A percentile compares a stretch with the other conserved stretches of the same genome.
Conservation (phyloP, 148 eudicot species). For the Agrostemma githago region DNA sequence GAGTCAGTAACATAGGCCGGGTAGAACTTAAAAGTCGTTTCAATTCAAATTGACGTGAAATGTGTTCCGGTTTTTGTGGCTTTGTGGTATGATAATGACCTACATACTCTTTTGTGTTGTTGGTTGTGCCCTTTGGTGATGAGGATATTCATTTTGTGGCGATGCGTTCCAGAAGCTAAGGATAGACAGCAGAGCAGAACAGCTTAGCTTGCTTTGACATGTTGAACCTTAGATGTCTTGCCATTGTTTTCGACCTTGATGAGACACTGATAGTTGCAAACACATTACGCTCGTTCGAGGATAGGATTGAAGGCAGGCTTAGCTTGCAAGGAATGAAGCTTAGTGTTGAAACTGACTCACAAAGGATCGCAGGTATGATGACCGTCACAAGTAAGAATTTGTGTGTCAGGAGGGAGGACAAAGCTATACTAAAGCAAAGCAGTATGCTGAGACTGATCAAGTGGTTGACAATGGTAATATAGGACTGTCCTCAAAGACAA, state of each 20-base stretch:
- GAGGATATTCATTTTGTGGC: constrained; percentile 93
- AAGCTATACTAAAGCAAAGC: constrained; percentile 70
- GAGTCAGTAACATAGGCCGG: background rate
- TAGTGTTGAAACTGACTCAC: constrained; percentile 60
- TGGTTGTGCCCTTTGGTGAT: constrained; percentile 53
- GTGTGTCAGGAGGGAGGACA: no score
- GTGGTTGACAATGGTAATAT: constrained; percentile 84
- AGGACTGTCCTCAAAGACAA: no score
- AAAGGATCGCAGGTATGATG: constrained; percentile 72
- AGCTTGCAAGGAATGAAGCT: constrained; percentile 77
- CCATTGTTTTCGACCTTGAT: constrained; percentile 97
- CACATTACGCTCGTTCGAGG: constrained; percentile 96
- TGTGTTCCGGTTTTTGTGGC: background rate
- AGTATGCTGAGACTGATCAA: constrained; percentile 94
- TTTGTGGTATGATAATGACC: background rate
- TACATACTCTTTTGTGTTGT: background rate
- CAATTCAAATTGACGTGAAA: background rate
- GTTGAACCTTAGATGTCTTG: constrained; percentile 96
- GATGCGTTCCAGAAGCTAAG: constrained; percentile 75
- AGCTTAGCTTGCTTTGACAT: constrained; percentile 76
- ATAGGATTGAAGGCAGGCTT: constrained; percentile 85
- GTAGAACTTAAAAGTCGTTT: background rate
- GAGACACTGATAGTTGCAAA: constrained; percentile 95
- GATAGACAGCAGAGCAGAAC: constrained; percentile 33
- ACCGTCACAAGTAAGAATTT: constrained; percentile 98